Conservation (phyloP, 192 early-diverging fungal species). For the Mycoemilia scoparia region DNA sequence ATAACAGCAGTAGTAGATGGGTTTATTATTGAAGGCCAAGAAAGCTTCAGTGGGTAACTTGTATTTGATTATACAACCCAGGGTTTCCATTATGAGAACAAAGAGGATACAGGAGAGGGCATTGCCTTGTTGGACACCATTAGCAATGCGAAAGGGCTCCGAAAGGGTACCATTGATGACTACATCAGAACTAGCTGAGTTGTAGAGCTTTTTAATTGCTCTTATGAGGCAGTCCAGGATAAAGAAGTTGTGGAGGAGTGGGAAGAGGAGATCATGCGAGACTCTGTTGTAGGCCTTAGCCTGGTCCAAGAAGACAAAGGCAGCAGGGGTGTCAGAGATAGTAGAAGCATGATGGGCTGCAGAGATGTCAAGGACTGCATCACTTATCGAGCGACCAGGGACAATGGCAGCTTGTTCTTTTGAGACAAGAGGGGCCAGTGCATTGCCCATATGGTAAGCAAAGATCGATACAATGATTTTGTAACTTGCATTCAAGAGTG, state of each 20-base stretch:
- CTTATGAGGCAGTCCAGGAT: background rate
- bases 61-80: no score
- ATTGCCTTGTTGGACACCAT: slow-evolving; percentile 3
- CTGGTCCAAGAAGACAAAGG: slow-evolving; percentile 7
- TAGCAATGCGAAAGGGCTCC: slow-evolving; percentile 1
- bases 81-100: no score
- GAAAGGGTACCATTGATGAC: slow-evolving; percentile 1
- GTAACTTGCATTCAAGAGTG: slow-evolving; percentile 2
- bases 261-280: slow-evolving; percentile 4
- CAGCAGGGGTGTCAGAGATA: background rate
- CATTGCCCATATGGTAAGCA: background rate
- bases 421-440: background rate
- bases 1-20: no score
- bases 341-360: background rate
- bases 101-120: no score
- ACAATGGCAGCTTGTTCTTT: slow-evolving; percentile 6
- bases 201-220: slow-evolving; percentile 1
- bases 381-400: slow-evolving; percentile 1
- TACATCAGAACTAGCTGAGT: background rate
- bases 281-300: slow-evolving; percentile 5
- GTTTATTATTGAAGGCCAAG: no score
- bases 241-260: slow-evolving; percentile 1
- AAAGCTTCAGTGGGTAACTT: no score
- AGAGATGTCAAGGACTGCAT: slow-evolving; percentile 5
- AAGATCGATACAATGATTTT: slow-evolving; percentile 2